Conservation (phyloP, 2,329 filamentous ascomycete genomes). For the Pleoardoris graminearum region DNA sequence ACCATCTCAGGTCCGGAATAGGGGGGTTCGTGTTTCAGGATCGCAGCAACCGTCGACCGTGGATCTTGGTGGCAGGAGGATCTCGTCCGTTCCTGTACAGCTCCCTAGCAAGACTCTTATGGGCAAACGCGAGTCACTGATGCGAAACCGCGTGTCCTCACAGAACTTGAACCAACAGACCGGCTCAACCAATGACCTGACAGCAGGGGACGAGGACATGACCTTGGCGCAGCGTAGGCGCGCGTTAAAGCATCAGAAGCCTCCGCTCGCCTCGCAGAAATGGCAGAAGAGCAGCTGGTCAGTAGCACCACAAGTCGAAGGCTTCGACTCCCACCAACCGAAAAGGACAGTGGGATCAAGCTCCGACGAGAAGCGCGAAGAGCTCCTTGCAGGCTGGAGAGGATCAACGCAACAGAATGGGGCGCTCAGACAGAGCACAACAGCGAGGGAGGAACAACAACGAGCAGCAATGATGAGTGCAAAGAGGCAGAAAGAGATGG, state of each 20-base stretch:
- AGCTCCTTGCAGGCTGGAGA: constrained; percentile 42
- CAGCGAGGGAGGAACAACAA: constrained; percentile 39
- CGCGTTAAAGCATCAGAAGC: constrained; percentile 42
- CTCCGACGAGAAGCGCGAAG: constrained; percentile 38
- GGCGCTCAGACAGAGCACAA: constrained; percentile 23
- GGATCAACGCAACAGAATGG: constrained; percentile 36
- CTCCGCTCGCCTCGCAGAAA: constrained; percentile 35
- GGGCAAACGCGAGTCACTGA: constrained; percentile 57
- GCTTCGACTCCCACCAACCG: constrained; percentile 46
- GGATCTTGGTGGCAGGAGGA: constrained; percentile 34
- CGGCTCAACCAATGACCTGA: constrained; percentile 30
- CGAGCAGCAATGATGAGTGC: constrained; percentile 60
- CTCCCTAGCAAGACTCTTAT: constrained; percentile 54
- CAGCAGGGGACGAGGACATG: constrained; percentile 62
- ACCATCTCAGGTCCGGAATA: constrained; percentile 20
- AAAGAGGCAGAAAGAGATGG: constrained; percentile 64
- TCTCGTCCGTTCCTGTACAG: constrained; percentile 24
- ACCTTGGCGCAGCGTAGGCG: constrained; percentile 67
- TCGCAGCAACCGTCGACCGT: constrained; percentile 35
- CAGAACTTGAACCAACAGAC: constrained; percentile 42
- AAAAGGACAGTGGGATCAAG: constrained; percentile 31
- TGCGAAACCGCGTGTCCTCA: constrained; percentile 48
- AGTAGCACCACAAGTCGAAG: constrained; percentile 24
- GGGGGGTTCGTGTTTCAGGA: constrained; percentile 36
- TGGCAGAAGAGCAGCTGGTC: constrained; percentile 36